These are phyloP conservation scores for Kwoniella dejecticola DNA, from an alignment of 768 basidiomycete genomes.

Conservation along the genomic window DNA sequence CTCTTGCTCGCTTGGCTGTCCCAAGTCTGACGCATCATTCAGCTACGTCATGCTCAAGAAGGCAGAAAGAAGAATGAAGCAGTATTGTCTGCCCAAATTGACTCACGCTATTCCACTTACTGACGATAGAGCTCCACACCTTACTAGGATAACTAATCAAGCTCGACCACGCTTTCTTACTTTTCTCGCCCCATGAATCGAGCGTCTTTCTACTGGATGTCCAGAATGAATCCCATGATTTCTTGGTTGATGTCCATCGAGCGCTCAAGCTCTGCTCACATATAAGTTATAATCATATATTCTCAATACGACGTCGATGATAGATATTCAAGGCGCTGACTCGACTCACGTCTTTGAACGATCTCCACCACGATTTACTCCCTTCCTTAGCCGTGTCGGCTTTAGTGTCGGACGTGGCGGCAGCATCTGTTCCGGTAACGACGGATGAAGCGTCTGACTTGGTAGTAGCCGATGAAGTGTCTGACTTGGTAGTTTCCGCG, in stretches of 20 bases:
- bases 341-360: background rate
- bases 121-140: background rate
- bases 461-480: no score
- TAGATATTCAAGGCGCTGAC: no score
- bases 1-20: background rate
- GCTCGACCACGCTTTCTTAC: conserved; percentile 1
- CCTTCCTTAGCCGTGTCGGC: background rate
- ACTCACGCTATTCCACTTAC: conserved; percentile 1
- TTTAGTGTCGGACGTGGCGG: no score
- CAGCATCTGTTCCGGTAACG: no score
- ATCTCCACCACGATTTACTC: background rate
- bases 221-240: conserved; percentile 3
- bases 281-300: no score
- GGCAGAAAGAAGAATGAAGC: no score
- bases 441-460: no score
- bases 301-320: background rate
- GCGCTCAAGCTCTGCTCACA: background rate
- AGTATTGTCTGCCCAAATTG: no score
- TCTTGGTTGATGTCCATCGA: background rate
- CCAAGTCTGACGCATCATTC: no score
- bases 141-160: conserved; percentile 2
- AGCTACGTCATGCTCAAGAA: no score
- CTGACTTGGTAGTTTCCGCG: no score
- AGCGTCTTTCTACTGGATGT: background rate
- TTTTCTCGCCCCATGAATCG: background rate